Base-by-base conservation (phyloP, 208 protist genomes). In the Wallacemonas collosoma region DNA sequence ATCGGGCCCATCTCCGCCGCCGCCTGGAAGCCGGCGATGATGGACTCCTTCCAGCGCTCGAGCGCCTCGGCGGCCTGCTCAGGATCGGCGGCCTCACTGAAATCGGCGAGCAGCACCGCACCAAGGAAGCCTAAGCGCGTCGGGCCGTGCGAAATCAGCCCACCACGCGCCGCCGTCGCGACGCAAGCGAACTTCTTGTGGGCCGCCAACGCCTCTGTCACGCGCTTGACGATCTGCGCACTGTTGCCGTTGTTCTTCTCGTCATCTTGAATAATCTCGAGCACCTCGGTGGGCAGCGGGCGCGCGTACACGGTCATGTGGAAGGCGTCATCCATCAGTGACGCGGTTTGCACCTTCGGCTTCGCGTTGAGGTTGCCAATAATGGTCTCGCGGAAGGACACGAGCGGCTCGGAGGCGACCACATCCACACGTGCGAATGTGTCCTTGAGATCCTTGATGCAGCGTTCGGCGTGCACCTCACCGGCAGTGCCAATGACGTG, bases 391-490 rank as follows among this genome's bases (percentile, higher is more conserved):
- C 86, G 89, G 47, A 97, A 95, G 2, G 90, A 91, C 2, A 97
- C 91, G 51, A 98, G 60, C 9, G 95, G 94, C 72, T 97, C 91
- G 3, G 91, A 97, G 17, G 82, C 83, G 9, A 83, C 75, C 41
- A 98, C 66, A 58, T 97, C 91, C 38, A 96, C 85, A 38, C 87
- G 79, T 4, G 94, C 90, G 72, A 97, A 98, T 39, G 90, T 89
- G 70, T 95, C 90, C 47, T 97, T 73, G 53, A 96, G 81, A 69
- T 99, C 98, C 54, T 95, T 93, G 65, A 99, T 63, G 79, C 98
- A 99, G 7, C 95, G 81, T 76, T 98, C 97, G 41, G 98, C 85
- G 77, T 99, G 98, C n/a, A 99, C 86, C 76, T 99, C 97, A 43
- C 98, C 98, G 2, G 97, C 93, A 2, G 97, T 95, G 15, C 92